A percentile compares a stretch with the other conserved stretches of the same genome.
Conservation (phyloP, 768 basidiomycete species). For the Erythrobasidium yunnanense region DNA sequence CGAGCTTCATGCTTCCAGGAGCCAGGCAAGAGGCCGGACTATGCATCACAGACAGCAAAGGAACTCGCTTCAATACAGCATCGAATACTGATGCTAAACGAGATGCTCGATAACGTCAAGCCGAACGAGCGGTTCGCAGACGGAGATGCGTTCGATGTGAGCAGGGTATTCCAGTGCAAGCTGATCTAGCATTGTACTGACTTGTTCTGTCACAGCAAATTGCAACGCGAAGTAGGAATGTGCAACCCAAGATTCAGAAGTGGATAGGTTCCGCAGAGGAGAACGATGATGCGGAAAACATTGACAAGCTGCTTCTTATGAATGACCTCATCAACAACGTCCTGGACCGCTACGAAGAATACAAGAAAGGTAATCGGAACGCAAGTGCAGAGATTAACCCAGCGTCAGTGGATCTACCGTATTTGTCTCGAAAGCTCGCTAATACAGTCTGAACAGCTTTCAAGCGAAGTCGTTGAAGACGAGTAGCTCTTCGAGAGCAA, state of each 20-base stretch:
- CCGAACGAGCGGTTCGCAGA: constrained; percentile 63
- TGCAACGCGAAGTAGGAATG: constrained; percentile 62
- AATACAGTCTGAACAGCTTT: constrained; percentile 30
- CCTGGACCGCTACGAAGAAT: constrained; percentile 77
- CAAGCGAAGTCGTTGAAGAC: not conserved
- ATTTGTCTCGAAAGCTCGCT: not conserved
- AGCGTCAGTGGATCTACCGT: constrained; percentile 34
- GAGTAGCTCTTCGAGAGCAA: too few relatives aligned
- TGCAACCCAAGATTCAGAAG: constrained; percentile 88
- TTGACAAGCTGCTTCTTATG: constrained; percentile 66
- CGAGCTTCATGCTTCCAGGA: constrained; percentile 45
- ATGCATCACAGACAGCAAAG: constrained; percentile 72
- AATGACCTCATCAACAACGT: constrained; percentile 97
- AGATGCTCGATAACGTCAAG: constrained; percentile 84
- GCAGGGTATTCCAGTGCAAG: constrained; percentile 36
- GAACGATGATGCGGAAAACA: constrained; percentile 73
- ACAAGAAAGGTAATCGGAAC: constrained; percentile 77
- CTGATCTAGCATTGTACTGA: not conserved
- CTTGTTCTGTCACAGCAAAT: constrained; percentile 57
- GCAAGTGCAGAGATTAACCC: constrained; percentile 44
- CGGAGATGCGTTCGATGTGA: constrained; percentile 85
- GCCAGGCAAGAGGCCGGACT: constrained; percentile 87
- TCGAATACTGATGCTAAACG: constrained; percentile 89
- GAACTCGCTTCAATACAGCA: constrained; percentile 90
- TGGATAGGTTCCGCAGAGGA: constrained; percentile 87